These are phyloP conservation scores for Tilletia walkeri DNA, from an alignment of 1,284 basidiomycete species.

Conservation along the genomic window DNA sequence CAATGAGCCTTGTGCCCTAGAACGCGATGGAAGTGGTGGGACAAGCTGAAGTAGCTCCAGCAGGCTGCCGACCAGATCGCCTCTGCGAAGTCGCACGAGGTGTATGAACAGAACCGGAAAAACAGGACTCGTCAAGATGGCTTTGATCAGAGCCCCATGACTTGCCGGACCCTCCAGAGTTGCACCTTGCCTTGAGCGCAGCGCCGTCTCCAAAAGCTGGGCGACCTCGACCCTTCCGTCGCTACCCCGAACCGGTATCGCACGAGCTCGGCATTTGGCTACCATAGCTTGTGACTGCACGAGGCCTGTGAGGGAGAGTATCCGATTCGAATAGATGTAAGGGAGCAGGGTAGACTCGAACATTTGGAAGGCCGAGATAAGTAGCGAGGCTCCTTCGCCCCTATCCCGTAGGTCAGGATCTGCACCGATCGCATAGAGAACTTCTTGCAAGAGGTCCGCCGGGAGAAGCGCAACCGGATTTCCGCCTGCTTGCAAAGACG, in stretches of 20 bases:
- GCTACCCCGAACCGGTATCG: neutral
- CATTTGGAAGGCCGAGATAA: neutral
- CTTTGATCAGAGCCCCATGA: neutral
- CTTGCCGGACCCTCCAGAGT: neutral
- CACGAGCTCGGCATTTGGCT: too few species aligned
- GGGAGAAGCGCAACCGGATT: too few species aligned
- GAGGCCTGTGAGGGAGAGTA: neutral
- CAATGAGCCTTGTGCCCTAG: neutral
- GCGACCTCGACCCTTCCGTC: neutral
- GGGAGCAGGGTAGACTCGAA: conserved; percentile 7
- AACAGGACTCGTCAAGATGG: neutral
- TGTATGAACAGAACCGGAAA: neutral
- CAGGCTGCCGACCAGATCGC: neutral
- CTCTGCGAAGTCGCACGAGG: neutral
- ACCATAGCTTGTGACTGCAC: neutral
- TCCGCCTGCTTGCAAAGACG: too few species aligned
- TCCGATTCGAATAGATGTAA: neutral
- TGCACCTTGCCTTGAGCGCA: neutral
- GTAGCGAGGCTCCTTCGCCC: neutral
- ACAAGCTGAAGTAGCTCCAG: conserved; percentile 7
- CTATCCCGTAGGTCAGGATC: too few species aligned
- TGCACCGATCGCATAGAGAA: neutral
- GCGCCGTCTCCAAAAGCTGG: neutral
- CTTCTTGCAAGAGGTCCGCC: too few species aligned
- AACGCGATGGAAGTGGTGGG: neutral